Conservation (phyloP, 768 basidiomycete genomes). For the Tylopilus cervinicoccineus region DNA sequence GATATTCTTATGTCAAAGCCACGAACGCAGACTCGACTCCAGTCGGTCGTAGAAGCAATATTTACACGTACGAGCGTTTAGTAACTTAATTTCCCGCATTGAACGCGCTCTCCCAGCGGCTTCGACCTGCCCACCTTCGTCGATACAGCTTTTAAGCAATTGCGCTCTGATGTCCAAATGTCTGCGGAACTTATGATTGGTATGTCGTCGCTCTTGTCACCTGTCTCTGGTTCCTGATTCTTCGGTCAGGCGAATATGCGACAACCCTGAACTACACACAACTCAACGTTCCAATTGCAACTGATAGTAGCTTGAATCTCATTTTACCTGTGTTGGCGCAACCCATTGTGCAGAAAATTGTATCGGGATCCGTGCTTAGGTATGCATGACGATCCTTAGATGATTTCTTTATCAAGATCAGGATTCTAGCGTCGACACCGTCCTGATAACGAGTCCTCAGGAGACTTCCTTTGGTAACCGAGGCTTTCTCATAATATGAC, state of each 20-base stretch:
- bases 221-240: slow-evolving; percentile 1
- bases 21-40: slow-evolving; percentile 33
- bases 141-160: slow-evolving; percentile 59
- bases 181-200: slow-evolving; percentile 56
- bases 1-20: slow-evolving; percentile 49
- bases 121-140: slow-evolving; percentile 64
- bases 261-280: slow-evolving; percentile 65
- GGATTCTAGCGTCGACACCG: slow-evolving; percentile 46
- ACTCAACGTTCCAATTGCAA: slow-evolving; percentile 48
- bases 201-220: slow-evolving; percentile 12
- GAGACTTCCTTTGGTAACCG: slow-evolving; percentile 52
- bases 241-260: slow-evolving; percentile 51
- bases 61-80: slow-evolving; percentile 46
- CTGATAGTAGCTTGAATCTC: slow-evolving; percentile 57
- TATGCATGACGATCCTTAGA: slow-evolving; percentile 19
- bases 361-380: slow-evolving; percentile 55
- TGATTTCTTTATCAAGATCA: not conserved
- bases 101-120: slow-evolving; percentile 34
- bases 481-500: not conserved
- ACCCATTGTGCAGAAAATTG: slow-evolving; percentile 72
- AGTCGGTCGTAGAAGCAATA: slow-evolving; percentile 37
- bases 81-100: not conserved
- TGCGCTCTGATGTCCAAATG: slow-evolving; percentile 58
- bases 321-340: slow-evolving; percentile 67
- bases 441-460: slow-evolving; percentile 57